A percentile compares a stretch with the other conserved stretches of the same genome.
Evolutionary conservation across 2,329 filamentous ascomycete genomes (phyloP).

Genomic region (Samsoniella hepiali): DNA sequence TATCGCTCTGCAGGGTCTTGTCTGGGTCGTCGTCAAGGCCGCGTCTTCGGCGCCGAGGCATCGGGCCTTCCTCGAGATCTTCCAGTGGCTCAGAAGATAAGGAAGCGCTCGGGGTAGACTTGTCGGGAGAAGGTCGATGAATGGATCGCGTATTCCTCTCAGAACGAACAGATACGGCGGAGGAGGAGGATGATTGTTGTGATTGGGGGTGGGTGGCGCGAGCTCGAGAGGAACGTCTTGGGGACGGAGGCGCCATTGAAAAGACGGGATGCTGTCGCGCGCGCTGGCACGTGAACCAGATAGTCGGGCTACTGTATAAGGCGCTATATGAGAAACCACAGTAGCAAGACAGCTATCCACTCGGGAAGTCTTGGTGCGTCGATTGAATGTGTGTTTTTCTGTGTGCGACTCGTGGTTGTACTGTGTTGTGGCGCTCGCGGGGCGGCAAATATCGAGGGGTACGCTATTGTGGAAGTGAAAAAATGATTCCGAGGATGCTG

Average conservation of each 20-base stretch:
- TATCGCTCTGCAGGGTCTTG: constrained; percentile 41
- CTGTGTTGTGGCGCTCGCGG: neutral
- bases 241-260: constrained; percentile 62
- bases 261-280: constrained; percentile 20
- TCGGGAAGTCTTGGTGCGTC: constrained; percentile 3
- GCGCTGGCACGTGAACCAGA: constrained; percentile 26
- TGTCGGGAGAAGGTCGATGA: constrained; percentile 70
- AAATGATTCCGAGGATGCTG: neutral
- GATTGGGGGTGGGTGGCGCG: constrained; percentile 73
- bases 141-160: constrained; percentile 72
- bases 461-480: neutral
- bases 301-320: constrained; percentile 21
- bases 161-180: constrained; percentile 69
- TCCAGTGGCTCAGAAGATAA: constrained; percentile 67
- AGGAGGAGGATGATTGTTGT: constrained; percentile 77
- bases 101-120: constrained; percentile 71
- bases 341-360: neutral
- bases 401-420: constrained; percentile 3
- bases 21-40: constrained; percentile 61
- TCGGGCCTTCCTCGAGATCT: constrained; percentile 67
- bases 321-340: neutral
- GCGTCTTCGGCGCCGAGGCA: constrained; percentile 76
- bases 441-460: neutral
- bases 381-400: constrained; percentile 12
- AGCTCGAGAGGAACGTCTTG: constrained; percentile 88